Base-by-base conservation (phyloP, 345 rosid genomes). In the Sonneratia alba region DNA sequence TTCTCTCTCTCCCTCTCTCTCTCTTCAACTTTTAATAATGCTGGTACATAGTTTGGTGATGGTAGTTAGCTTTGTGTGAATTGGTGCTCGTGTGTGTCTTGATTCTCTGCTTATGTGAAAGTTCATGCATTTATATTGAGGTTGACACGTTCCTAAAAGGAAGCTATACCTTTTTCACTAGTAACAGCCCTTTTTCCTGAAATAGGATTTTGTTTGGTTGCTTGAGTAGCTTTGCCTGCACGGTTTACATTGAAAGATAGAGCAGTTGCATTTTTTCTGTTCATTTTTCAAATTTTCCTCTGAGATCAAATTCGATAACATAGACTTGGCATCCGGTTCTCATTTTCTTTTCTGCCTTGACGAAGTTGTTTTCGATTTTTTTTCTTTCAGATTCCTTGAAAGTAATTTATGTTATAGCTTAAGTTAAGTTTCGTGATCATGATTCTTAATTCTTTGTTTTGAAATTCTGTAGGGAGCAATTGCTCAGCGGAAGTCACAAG, bases 401-500 rank as follows among this genome's bases (percentile, higher is more conserved):
- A 62, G 10, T 3, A 57, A n/a, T 8, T 8, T 67, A 1, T 67
- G 32, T 67, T 66, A 47, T 22, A 7, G 14, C 19, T 43, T 9
- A 2, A 43, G 16, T 67, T 14, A 11, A 13, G 16, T 42, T 43
- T 45, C 43, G 18, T 8, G 27, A 22, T 66, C 42, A 18, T 27
- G 18, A 63, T 24, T 1, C 19, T 43, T 21, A 27, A 8, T 43
- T 45, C 48, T 21, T 6, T 22, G 36, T 21, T 38, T 37, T 67
- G 13, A 8, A 66, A 66, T 42, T 68, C 10, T 68, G 36, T 45
- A 87, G 97, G 89, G 80, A 75, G 78, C 74, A 47, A 24, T 55
- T 81, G 91, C 83, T 75, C 94, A 80, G 47, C 87, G 72, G 59
- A 90, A 87, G 71, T 72, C 89, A 6, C 81, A 85, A 76, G 83